Evolutionary conservation across 75 land plant genomes (phyloP), one percentile per base, ranked within the genome.

Genomic region (Cryptomeria japonica): DNA sequence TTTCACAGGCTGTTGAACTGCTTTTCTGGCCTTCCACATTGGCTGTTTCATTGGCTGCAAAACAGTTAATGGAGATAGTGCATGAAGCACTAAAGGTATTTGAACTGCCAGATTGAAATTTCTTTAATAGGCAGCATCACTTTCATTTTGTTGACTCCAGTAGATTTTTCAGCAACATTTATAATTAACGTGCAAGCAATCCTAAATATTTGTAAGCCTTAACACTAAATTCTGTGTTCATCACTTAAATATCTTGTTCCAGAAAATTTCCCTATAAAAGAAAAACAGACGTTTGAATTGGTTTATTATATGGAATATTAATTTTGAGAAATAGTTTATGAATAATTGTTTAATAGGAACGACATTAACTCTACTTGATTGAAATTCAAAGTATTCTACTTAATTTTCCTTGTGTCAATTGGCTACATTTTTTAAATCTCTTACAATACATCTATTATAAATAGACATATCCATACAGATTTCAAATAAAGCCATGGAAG

Each of bases 21-120:
- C 91, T 97, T 84, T 94, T 97, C 82, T 85, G 88, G 84, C 88
- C 90, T 16, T 94, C 94, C 79, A 90, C 76, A 42, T 94, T 94
- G 92, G 80, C 89, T 37, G 89, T 98, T 41, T 96, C 97, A 44
- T 80, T 88, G 87, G 94, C 96, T n/a, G 96, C 95, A 38, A 89
- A 83, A 55, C 94, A 92, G 78, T 88, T 98, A 3, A 89, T 98
- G 92, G 91, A 92, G 84, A 91, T 98, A 13, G 95, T 98, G 46
- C 97, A 96, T 93, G 92, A 91, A 86, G 90, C 94, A 82, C 91
- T 98, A 76, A 61, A 92, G 98, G 99, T 96, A 87, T 44, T 9
- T 70, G 15, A 16, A 6, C 41, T 64, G 46, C 10, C 39, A 3
- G 36, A 25, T 8, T 55, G 14, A 85, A 85, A 49, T 34, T 13